Base-by-base conservation (phyloP, 352 stramenopile genomes). In the Pythium sp. region DNA sequence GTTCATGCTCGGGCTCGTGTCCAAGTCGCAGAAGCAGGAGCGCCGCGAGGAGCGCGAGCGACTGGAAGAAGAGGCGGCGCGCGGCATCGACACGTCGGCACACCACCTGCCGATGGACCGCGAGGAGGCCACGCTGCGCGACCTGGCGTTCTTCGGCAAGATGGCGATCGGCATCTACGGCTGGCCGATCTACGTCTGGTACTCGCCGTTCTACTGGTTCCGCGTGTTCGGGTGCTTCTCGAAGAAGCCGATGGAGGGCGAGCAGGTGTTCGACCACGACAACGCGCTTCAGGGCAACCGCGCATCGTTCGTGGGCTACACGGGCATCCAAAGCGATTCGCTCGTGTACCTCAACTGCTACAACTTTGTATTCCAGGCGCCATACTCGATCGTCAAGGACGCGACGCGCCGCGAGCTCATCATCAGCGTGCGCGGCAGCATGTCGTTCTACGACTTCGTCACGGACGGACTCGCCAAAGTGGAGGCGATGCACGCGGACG, bases 391-490 rank as follows among this genome's bases (percentile, higher is more conserved):
- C 59, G 82, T 91, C 63, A 87, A 86, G 63, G 83, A 93, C 76
- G 67, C 74, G 49, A 57, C 68, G 20, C 81, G 81, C 51, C 77
- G 76, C 53, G 79, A 92, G 67, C 75, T 93, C 73, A 89, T 93
- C 71, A 85, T 93, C 62, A 83, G 77, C 65, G 78, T 92, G 41
- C 86, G 86, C 22, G 86, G 83, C n/a, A 89, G 77, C 57, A 77
- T 93, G 65, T 90, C 80, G 36, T 93, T 91, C 64, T 89, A 92
- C 68, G 83, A 93, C 69, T 90, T 91, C 68, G 73, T 91, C 51
- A 93, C 86, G 24, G 84, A 93, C 64, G 80, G 80, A 1, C 75
- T 93, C 64, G 83, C 80, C 5, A 76, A 90, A 46, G 86, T 90
- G 30, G 80, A 89, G 26, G 65, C 69, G 41, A 91, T 93, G 83